A percentile compares a stretch with the other conserved stretches of the same genome.
These are phyloP conservation scores for Entelexis sorbosivorans DNA, from an alignment of 1,139 yeast genomes.

Conservation along the genomic window DNA sequence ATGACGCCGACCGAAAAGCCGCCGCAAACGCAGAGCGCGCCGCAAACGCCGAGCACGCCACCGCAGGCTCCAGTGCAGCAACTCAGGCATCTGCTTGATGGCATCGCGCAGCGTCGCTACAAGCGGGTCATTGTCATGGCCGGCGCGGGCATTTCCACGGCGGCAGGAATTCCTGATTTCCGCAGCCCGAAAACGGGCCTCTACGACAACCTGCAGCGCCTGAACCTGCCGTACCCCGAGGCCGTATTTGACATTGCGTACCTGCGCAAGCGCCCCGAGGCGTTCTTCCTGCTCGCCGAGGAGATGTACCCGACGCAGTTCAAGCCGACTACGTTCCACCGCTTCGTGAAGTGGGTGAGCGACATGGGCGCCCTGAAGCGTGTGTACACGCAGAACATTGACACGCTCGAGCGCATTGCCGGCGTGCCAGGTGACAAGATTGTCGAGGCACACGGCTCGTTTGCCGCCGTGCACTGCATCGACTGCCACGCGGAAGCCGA, in stretches of 20 bases:
- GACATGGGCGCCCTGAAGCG: constrained; percentile 51
- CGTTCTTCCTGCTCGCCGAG: constrained; percentile 72
- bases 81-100: constrained; percentile 23
- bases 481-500: constrained; percentile 53
- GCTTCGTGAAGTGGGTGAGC: constrained; percentile 54
- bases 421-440: constrained; percentile 56
- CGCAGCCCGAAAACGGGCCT: constrained; percentile 86
- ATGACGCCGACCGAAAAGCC: constrained; percentile 15
- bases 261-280: constrained; percentile 61
- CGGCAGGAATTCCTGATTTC: constrained; percentile 92
- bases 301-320: constrained; percentile 84
- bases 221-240: constrained; percentile 81
- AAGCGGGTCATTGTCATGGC: constrained; percentile 32
- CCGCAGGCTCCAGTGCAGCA: constrained; percentile 19
- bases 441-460: constrained; percentile 92
- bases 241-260: constrained; percentile 89
- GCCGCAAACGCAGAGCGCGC: constrained; percentile 3
- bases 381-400: constrained; percentile 85
- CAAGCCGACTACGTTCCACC: constrained; percentile 72
- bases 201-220: constrained; percentile 63
- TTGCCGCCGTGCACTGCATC: constrained; percentile 74
- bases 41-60: not conserved
- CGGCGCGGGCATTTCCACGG: constrained; percentile 91
- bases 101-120: constrained; percentile 25
- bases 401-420: constrained; percentile 77